phyloP scores from a whole-genome alignment of 2,329 filamentous ascomycete species.

The Cadophora gregata region DNA sequence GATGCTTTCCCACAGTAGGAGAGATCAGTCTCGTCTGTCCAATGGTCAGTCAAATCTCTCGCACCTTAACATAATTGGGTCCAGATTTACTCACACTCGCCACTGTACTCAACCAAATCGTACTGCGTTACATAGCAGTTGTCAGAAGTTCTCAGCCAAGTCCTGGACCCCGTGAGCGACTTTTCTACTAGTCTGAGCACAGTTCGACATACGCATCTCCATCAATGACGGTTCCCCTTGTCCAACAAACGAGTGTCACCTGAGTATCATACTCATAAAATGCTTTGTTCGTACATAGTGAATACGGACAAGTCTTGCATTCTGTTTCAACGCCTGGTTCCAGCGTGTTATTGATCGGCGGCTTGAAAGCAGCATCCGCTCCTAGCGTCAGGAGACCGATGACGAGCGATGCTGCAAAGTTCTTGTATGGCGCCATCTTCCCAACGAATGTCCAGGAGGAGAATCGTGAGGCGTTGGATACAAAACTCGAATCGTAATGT shows the following conservation, averaged over 20 bases:
- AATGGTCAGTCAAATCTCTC: neutral
- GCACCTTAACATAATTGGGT: neutral
- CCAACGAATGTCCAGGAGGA: neutral
- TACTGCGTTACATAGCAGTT: conserved; percentile 35
- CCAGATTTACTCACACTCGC: conserved; percentile 29
- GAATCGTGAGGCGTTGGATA: neutral
- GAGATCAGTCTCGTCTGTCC: conserved; percentile 29
- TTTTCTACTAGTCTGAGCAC: neutral
- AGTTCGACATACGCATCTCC: conserved; percentile 30
- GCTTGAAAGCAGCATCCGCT: conserved; percentile 21
- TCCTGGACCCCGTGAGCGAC: conserved; percentile 16
- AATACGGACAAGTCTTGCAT: conserved; percentile 37
- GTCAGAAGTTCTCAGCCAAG: conserved; percentile 35
- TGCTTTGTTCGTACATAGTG: conserved; percentile 33
- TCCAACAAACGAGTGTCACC: conserved; percentile 34
- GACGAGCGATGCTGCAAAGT: neutral
- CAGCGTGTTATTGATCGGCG: conserved; percentile 32
- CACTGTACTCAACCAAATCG: conserved; percentile 29
- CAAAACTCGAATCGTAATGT: neutral
- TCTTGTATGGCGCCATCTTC: conserved; percentile 5
- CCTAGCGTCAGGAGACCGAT: neutral
- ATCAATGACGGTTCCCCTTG: conserved; percentile 30
- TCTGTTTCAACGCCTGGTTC: conserved; percentile 32
- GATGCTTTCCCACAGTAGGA: conserved; percentile 30
- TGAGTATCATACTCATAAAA: conserved; percentile 26